A percentile compares a stretch with the other conserved stretches of the same genome.
Evolutionary conservation across 306 rosid genomes (phyloP).

Genomic region (Corylus americana): DNA sequence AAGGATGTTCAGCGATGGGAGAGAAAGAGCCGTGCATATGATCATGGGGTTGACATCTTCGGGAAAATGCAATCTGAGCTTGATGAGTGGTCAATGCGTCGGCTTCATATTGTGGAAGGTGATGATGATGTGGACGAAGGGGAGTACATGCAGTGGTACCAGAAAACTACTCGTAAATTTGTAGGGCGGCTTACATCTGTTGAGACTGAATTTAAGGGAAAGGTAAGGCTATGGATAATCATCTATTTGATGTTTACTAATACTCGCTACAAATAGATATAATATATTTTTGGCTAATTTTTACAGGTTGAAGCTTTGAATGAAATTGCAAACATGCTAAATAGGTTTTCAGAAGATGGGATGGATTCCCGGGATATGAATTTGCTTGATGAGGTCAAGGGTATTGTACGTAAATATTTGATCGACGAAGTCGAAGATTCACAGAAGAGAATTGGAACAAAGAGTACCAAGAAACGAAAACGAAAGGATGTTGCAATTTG

Average conservation of each 20-base stretch:
- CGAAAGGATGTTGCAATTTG: slow-evolving; percentile 30
- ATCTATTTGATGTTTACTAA: no score
- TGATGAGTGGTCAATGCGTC: slow-evolving; percentile 64
- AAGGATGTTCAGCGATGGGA: slow-evolving; percentile 67
- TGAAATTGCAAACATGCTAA: slow-evolving; percentile 66
- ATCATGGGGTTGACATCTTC: slow-evolving; percentile 58
- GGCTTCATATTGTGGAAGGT: slow-evolving; percentile 39
- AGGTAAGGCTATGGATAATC: slow-evolving; percentile 42
- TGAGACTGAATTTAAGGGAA: slow-evolving; percentile 78
- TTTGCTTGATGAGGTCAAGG: slow-evolving; percentile 59
- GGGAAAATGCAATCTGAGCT: slow-evolving; percentile 54
- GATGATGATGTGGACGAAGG: slow-evolving; percentile 40
- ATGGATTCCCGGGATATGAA: slow-evolving; percentile 61
- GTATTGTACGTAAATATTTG: slow-evolving; percentile 55
- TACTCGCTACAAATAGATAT: no score
- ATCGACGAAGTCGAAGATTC: slow-evolving; percentile 60
- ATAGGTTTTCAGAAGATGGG: slow-evolving; percentile 54
- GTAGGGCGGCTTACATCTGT: slow-evolving; percentile 68
- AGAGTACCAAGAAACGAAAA: slow-evolving; percentile 60
- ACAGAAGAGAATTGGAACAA: slow-evolving; percentile 47
- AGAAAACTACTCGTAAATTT: slow-evolving; percentile 59
- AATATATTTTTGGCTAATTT: neutral
- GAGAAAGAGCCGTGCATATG: slow-evolving; percentile 61
- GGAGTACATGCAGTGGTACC: slow-evolving; percentile 65
- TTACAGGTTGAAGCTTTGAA: slow-evolving; percentile 65